Conservation (phyloP, 805 yeast genomes). For the Candida ovalis region DNA sequence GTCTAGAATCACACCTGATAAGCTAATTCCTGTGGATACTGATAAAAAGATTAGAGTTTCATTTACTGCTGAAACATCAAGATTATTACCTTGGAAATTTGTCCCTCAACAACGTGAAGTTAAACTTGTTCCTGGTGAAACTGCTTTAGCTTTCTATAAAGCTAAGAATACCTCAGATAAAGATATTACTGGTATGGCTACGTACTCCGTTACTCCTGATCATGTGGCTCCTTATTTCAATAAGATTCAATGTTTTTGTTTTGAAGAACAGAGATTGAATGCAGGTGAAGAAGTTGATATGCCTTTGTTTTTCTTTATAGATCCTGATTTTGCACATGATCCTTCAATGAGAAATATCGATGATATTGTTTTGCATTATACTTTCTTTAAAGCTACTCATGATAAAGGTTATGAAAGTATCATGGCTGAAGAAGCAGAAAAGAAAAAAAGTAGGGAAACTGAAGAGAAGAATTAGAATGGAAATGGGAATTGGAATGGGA, state of each 20-base stretch:
- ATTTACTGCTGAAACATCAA: conserved; percentile 89
- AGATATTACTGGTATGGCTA: conserved; percentile 97
- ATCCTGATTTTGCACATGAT: conserved; percentile 91
- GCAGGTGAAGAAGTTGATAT: conserved; percentile 98
- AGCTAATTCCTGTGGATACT: conserved; percentile 81
- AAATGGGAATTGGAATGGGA: not conserved
- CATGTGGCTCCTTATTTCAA: conserved; percentile 95
- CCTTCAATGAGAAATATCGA: conserved; percentile 89
- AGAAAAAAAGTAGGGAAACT: not conserved
- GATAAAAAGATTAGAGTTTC: conserved; percentile 76
- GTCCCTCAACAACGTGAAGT: conserved; percentile 94
- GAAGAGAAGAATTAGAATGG: not conserved
- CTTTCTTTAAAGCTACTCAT: conserved; percentile 70
- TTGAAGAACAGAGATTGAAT: conserved; percentile 88
- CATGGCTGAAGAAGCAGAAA: conserved; percentile 19
- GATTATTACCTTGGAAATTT: conserved; percentile 91
- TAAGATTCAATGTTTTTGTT: conserved; percentile 97
- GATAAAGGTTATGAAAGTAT: conserved; percentile 26
- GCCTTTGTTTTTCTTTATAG: conserved; percentile 97
- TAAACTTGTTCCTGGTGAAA: conserved; percentile 91
- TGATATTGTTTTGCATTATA: conserved; percentile 86
- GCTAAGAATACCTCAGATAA: conserved; percentile 83
- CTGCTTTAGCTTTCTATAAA: conserved; percentile 92
- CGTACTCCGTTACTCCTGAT: conserved; percentile 94
- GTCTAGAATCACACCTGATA: conserved; percentile 78